Percentiles rank a stretch among this genome's conserved stretches.
Conservation (phyloP, 371 early-diverging fungal species). For the Apophysomyces variabilis region DNA sequence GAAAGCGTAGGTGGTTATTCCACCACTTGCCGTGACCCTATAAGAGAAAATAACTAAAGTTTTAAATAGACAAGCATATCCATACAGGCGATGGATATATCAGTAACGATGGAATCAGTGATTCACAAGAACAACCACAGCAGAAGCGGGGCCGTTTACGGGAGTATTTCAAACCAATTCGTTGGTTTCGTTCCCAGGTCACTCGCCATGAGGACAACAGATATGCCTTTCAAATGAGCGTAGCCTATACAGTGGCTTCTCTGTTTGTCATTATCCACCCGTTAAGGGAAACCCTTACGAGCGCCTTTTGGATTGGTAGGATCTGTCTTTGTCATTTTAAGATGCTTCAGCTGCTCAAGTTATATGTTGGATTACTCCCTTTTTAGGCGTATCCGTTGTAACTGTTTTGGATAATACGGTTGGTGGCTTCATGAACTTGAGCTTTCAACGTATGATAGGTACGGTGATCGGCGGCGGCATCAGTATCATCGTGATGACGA, state of each 20-base stretch:
- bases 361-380: background rate
- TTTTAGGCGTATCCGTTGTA: constrained; percentile 40
- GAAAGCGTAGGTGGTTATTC: too few species aligned
- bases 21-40: too few species aligned
- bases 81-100: too few species aligned
- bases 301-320: constrained; percentile 27
- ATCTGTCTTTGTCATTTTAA: too few species aligned
- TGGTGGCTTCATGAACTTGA: constrained; percentile 37
- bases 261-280: constrained; percentile 17
- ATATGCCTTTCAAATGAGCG: constrained; percentile 23
- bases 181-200: too few species aligned
- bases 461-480: constrained; percentile 36
- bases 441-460: constrained; percentile 39
- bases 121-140: too few species aligned
- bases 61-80: too few species aligned
- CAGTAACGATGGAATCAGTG: too few species aligned
- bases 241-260: constrained; percentile 18
- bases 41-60: too few species aligned
- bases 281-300: constrained; percentile 10
- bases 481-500: constrained; percentile 36
- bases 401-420: constrained; percentile 43
- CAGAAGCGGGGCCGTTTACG: too few species aligned
- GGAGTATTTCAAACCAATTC: too few species aligned
- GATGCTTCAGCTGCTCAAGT: too few species aligned
- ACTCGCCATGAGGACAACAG: constrained; percentile 15